phyloP scores from a whole-genome alignment of 805 yeast species.

The Hanseniaspora taiwanica region DNA sequence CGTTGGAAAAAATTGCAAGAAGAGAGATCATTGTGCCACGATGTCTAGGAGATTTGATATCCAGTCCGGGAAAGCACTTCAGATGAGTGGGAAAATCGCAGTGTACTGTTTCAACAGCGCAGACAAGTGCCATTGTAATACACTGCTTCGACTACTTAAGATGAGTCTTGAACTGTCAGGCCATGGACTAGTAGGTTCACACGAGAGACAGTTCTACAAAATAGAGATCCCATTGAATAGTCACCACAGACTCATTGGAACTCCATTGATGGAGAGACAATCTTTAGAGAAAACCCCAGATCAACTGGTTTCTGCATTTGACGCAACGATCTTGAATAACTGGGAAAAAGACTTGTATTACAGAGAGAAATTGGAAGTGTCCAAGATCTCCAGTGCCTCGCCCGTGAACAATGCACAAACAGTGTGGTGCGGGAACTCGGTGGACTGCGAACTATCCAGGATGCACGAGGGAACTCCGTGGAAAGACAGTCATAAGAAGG shows the following conservation, averaged over 20 bases:
- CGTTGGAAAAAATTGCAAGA: slow-evolving; percentile 4
- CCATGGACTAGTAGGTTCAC: too few relatives aligned
- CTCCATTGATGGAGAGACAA: slow-evolving; percentile 11
- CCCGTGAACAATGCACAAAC: slow-evolving; percentile 28
- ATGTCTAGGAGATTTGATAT: slow-evolving; percentile 71
- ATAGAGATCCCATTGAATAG: slow-evolving; percentile 1
- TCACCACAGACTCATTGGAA: slow-evolving; percentile 14
- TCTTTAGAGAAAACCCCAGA: slow-evolving; percentile 9
- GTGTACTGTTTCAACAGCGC: slow-evolving; percentile 51
- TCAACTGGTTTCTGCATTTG: slow-evolving; percentile 23
- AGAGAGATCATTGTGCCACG: slow-evolving; percentile 35
- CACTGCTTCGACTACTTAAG: not conserved
- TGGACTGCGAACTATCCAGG: slow-evolving; percentile 43
- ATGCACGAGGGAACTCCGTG: too few relatives aligned
- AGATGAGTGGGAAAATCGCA: slow-evolving; percentile 59
- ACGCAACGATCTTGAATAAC: slow-evolving; percentile 32
- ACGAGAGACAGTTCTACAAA: slow-evolving; percentile 2
- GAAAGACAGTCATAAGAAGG: too few relatives aligned
- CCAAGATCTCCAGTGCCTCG: slow-evolving; percentile 73
- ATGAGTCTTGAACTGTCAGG: too few relatives aligned
- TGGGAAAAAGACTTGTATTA: slow-evolving; percentile 60
- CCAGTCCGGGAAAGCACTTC: slow-evolving; percentile 63
- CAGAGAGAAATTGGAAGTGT: slow-evolving; percentile 72
- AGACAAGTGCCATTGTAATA: slow-evolving; percentile 6
- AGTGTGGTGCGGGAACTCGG: slow-evolving; percentile 75